Conservation (phyloP, 2,329 filamentous ascomycete genomes). For the Tetracladium maxilliforme region DNA sequence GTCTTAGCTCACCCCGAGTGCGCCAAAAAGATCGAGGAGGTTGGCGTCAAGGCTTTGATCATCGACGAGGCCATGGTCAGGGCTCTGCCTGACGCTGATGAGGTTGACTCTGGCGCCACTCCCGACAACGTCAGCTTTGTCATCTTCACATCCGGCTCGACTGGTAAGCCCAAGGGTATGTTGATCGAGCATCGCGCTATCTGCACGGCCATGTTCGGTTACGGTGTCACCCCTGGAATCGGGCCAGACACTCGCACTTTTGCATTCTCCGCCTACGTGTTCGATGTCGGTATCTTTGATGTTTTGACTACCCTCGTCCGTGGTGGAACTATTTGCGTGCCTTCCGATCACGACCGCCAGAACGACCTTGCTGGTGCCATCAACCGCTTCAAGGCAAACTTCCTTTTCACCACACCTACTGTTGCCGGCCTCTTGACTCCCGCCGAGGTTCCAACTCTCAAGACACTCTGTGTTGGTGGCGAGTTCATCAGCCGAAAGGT, state of each 20-base stretch:
- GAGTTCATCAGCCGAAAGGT: no score
- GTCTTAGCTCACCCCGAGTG: no score
- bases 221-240: no score
- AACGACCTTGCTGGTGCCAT: slow-evolving; percentile 19
- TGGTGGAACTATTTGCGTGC: slow-evolving; percentile 23
- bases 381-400: slow-evolving; percentile 8
- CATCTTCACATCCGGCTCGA: slow-evolving; percentile 75
- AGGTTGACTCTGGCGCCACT: no score
- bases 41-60: no score
- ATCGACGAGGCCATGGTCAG: no score
- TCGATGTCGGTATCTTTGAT: slow-evolving; percentile 21
- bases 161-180: slow-evolving; percentile 70
- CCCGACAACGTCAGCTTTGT: slow-evolving; percentile 72
- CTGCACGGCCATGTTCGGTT: slow-evolving; percentile 52
- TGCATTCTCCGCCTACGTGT: slow-evolving; percentile 32
- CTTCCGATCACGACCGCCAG: slow-evolving; percentile 19
- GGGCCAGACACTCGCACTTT: slow-evolving; percentile 31
- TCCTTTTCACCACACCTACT: slow-evolving; percentile 12
- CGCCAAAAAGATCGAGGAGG: no score
- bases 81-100: no score
- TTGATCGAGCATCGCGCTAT: slow-evolving; percentile 57
- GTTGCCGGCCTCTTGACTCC: slow-evolving; percentile 11
- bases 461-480: slow-evolving; percentile 11
- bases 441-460: slow-evolving; percentile 9
- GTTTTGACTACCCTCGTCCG: slow-evolving; percentile 19